Conservation (phyloP, 306 rosid species). For the Betula pendula region DNA sequence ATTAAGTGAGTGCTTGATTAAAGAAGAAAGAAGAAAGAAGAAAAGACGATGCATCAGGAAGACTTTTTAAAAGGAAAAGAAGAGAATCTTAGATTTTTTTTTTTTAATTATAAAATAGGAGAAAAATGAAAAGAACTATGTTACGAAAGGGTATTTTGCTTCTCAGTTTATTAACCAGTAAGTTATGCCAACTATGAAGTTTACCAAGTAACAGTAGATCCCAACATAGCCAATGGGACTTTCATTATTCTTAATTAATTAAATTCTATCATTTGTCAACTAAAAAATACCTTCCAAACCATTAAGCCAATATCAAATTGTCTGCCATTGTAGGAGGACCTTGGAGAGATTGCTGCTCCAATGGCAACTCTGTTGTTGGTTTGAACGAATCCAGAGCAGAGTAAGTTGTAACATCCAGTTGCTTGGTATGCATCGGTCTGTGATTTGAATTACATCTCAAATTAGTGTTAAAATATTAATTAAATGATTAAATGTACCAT, state of each 20-base stretch:
- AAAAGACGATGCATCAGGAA: conserved; percentile 37
- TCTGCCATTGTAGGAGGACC: conserved; percentile 70
- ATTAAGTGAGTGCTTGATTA: conserved; percentile 32
- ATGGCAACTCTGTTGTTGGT: conserved; percentile 91
- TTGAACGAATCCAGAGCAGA: conserved; percentile 97
- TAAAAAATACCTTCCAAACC: conserved; percentile 87
- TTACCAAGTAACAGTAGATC: background rate
- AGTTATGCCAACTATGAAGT: background rate
- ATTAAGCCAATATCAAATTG: conserved; percentile 95
- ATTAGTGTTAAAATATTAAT: too few species aligned
- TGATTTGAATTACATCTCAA: conserved; percentile 15
- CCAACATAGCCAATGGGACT: background rate
- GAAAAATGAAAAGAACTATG: conserved; percentile 24
- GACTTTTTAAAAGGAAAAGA: conserved; percentile 36
- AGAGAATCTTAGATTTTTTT: conserved; percentile 44
- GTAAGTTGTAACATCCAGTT: conserved; percentile 95
- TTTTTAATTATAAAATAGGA: conserved; percentile 20
- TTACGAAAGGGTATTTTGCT: conserved; percentile 26
- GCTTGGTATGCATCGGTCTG: conserved; percentile 98
- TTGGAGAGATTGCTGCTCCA: conserved; percentile 97
- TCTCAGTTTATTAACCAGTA: conserved; percentile 20
- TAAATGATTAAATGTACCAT: too few species aligned
- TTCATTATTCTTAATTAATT: background rate
- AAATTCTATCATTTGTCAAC: background rate
- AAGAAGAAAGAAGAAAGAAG: conserved; percentile 32